Evolutionary conservation across 805 yeast species (phyloP).

Genomic region (Saccharomycopsis sp.): DNA sequence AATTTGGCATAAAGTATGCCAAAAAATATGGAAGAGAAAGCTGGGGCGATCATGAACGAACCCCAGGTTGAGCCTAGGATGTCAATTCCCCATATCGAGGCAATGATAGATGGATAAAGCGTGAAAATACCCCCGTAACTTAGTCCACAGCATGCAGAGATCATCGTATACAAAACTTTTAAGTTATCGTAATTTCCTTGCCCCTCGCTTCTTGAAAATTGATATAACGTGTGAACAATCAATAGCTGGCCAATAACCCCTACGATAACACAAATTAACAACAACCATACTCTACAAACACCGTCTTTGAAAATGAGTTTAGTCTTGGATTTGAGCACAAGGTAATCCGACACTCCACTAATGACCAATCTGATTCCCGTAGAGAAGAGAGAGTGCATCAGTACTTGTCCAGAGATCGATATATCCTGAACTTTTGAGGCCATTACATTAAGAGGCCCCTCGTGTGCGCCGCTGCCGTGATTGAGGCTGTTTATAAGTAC

Average conservation of each 20-base stretch:
- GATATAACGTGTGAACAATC: slow-evolving; percentile 1
- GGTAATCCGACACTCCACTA: slow-evolving; percentile 63
- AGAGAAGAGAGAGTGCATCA: slow-evolving; percentile 56
- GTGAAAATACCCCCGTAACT: slow-evolving; percentile 84
- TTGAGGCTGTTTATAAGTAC: slow-evolving; percentile 30
- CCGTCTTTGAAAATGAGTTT: slow-evolving; percentile 16
- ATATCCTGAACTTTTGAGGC: slow-evolving; percentile 26
- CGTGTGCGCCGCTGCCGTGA: slow-evolving; percentile 7
- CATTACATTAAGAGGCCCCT: neutral
- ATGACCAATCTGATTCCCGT: slow-evolving; percentile 60
- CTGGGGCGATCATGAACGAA: slow-evolving; percentile 80
- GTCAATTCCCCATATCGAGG: slow-evolving; percentile 82
- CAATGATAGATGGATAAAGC: slow-evolving; percentile 74
- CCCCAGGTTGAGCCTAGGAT: slow-evolving; percentile 94
- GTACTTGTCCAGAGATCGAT: slow-evolving; percentile 42
- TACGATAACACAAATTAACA: slow-evolving; percentile 29
- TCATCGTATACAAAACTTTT: slow-evolving; percentile 21
- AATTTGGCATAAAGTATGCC: slow-evolving; percentile 64
- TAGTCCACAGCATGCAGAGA: slow-evolving; percentile 50
- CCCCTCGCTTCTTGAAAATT: slow-evolving; percentile 22
- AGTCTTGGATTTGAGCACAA: slow-evolving; percentile 27
- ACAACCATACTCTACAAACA: slow-evolving; percentile 29
- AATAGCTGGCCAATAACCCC: slow-evolving; percentile 34
- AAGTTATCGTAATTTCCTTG: slow-evolving; percentile 22
- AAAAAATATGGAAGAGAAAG: slow-evolving; percentile 64